Evolutionary conservation across 2,329 filamentous ascomycete species (phyloP), one percentile per base, ranked within the genome.

Genomic region (Dactylella cylindrospora): DNA sequence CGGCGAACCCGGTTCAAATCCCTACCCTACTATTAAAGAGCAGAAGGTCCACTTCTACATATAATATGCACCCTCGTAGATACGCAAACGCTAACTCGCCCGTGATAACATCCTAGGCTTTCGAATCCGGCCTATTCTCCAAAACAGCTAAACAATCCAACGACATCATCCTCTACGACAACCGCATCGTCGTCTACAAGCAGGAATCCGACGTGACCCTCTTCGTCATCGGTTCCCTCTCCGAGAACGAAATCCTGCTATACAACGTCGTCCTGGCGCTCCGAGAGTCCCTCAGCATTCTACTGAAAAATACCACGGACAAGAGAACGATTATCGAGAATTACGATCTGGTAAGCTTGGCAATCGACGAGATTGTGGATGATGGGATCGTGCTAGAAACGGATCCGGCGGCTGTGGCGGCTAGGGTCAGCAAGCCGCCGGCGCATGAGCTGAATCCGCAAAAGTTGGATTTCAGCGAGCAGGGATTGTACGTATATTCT

Each of bases 251-350:
- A 77, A 87, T 98, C 51, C 78, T 98, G 73, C 80, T 98, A 46
- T 97, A 96, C 78, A 95, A 91, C 73, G 90, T 95, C 41, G 83
- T 97, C 49, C 78, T 97, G 54, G 89, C 90, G 22, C 40, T 39
- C n/a, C 28, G 22, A 13, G 31, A 39, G 29, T 28, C 33, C 17
- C 17, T 57, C 7, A 35, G 13, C 23, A 52, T 46, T 19, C 17
- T 57, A 7, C 31, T 61, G 4, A 57, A 62, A 17, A 54, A 62
- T 28, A 94, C 80, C 89, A 89, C 94, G 44, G 93, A 98, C 78
- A 96, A 96, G 80, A 85, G 93, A 68, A 97, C 93, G 55, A 90
- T 97, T 67, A 85, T 97, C 71, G 93, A 98, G 76, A 97, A 97
- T 80, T 98, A 97, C 78, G 93, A 97, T 74, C 81, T 97, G 17